These are phyloP conservation scores for Stentor coeruleus DNA, from an alignment of 73 alveolate genomes.

Conservation along the genomic window DNA sequence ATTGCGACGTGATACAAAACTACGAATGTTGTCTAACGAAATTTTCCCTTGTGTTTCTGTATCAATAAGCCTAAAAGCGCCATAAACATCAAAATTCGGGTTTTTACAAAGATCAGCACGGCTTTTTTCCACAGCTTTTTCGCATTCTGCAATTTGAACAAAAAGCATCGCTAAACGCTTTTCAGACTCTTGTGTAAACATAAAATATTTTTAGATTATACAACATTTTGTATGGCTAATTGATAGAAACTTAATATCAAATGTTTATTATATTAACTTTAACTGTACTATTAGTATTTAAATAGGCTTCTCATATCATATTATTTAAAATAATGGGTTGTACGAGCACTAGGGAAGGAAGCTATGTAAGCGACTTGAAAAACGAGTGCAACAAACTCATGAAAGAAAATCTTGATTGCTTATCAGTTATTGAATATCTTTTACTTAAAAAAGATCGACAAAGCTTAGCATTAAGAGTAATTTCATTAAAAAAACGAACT, in stretches of 20 bases:
- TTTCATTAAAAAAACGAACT: not conserved
- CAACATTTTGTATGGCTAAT: too few relatives aligned
- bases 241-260: too few relatives aligned
- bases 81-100: not conserved
- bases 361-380: not conserved
- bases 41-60: not conserved
- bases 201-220: too few relatives aligned
- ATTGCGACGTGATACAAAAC: not conserved
- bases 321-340: not conserved
- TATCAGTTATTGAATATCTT: not conserved
- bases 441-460: too few relatives aligned
- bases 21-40: not conserved
- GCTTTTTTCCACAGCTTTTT: not conserved
- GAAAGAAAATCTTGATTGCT: not conserved
- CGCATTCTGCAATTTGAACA: not conserved
- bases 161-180: too few relatives aligned
- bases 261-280: too few relatives aligned
- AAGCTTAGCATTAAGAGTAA: not conserved
- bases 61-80: too few relatives aligned
- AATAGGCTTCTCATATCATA: too few relatives aligned
- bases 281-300: too few relatives aligned
- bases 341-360: not conserved
- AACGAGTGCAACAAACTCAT: not conserved
- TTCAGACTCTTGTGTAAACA: too few relatives aligned
- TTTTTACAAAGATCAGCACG: not conserved